Evolutionary conservation across 805 yeast genomes (phyloP).

Genomic region (Saccharomycopsis lassenensis): DNA sequence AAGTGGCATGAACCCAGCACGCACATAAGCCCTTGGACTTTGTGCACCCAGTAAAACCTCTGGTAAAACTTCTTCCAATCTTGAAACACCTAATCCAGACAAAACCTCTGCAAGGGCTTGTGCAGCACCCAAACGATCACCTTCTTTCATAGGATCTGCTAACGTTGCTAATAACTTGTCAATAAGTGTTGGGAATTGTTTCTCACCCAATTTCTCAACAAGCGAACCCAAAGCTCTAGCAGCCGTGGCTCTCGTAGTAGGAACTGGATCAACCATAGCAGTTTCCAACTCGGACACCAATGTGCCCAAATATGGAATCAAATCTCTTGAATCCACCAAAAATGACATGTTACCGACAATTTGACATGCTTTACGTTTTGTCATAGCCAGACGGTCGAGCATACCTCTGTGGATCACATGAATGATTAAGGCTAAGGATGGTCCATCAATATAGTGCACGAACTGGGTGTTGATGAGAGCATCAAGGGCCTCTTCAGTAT

Average conservation of each 20-base stretch:
- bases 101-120: conserved; percentile 93
- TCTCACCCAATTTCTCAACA: conserved; percentile 95
- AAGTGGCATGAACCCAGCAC: conserved; percentile 90
- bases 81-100: conserved; percentile 79
- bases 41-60: conserved; percentile 61
- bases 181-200: conserved; percentile 83
- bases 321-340: conserved; percentile 78
- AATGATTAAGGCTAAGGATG: conserved; percentile 88
- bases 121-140: conserved; percentile 94
- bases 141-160: conserved; percentile 66
- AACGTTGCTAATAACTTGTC: conserved; percentile 68
- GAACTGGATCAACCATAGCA: conserved; percentile 98
- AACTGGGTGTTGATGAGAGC: conserved; percentile 82
- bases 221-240: conserved; percentile 94
- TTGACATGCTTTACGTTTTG: conserved; percentile 90
- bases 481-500: conserved; percentile 82
- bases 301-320: conserved; percentile 70
- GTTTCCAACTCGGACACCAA: conserved; percentile 74
- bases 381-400: conserved; percentile 86
- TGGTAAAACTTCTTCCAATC: conserved; percentile 85
- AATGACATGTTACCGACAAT: conserved; percentile 99
- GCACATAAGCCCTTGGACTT: conserved; percentile 53
- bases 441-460: conserved; percentile 96
- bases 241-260: conserved; percentile 93
- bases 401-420: conserved; percentile 94